Base-by-base conservation (phyloP, 108 stramenopile species). In the Skeletonema menzelii region DNA sequence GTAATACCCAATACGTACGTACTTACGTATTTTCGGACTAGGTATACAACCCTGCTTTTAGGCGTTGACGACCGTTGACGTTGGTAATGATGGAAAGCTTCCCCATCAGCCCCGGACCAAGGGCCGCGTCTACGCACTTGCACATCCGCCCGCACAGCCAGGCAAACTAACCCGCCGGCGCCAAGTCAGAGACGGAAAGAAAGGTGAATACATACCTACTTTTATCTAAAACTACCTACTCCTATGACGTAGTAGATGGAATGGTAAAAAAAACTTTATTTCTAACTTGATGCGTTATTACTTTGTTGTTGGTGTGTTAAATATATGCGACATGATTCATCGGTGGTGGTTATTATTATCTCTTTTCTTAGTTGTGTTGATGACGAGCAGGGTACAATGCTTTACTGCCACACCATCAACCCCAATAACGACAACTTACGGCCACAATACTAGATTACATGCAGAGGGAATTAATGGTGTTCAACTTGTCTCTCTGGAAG, bases 401-500 rank as follows among this genome's bases (percentile, higher is more conserved):
- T 53, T 53, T 53, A 53, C 49, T 24, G 5, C 46, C 19, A 17
- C 17, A 19, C 15, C 46, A 19, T 32, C n/a, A n/a, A 40, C 10
- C 40, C 10, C 14, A 13, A 40, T 46, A 46, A 53, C 20, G 24
- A 24, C 22, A 53, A 53, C 20, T 22, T 53, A 53, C 22, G 5
- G 22, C 49, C 49, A 53, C 20, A 20, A 53, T 53, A 53, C 49
- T 10, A 53, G n/a, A 53, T 22, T 53, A 19, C 22, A 53, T n/a
- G 49, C 49, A 53, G 49, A 53, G 3, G 20, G 1, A 20, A 53
- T 14, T 37, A 53, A 28, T 28, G 81, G 75, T 13, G 76, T 85
- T 28, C 59, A 83, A 59, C 60, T 53, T 46, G 70, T 76, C 6
- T 81, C 79, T 14, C 57, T 87, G 19, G 82, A 30, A 12, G 59